A percentile compares a stretch with the other conserved stretches of the same genome.
Evolutionary conservation across 129 eudicot species (phyloP).

Genomic region (Mikania micrantha): DNA sequence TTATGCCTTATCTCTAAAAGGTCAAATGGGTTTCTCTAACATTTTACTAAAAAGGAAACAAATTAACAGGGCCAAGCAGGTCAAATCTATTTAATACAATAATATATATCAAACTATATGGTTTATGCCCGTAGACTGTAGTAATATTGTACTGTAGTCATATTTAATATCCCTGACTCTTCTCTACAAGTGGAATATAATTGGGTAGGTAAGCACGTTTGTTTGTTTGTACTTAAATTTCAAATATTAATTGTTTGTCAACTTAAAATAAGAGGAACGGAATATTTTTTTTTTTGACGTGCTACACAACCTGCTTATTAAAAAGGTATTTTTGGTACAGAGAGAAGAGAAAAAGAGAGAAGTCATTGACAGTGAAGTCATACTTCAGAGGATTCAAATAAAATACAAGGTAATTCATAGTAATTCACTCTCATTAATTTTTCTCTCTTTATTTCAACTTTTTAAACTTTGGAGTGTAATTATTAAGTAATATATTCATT

Average conservation of each 20-base stretch:
- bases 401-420: slow-evolving; percentile 60
- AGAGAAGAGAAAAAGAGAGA: slow-evolving; percentile 18
- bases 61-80: neutral
- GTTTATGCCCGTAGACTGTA: neutral
- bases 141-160: neutral
- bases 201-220: too few relatives aligned
- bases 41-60: neutral
- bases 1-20: neutral
- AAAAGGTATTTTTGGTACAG: slow-evolving; percentile 33
- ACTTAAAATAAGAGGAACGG: neutral
- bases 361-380: slow-evolving; percentile 66
- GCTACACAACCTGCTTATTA: neutral
- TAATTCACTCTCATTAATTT: neutral
- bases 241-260: neutral
- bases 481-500: neutral
- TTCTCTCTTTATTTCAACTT: neutral
- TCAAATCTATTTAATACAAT: neutral
- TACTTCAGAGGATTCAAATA: slow-evolving; percentile 77
- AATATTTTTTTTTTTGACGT: neutral
- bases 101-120: neutral
- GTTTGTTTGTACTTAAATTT: too few relatives aligned
- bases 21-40: neutral
- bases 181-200: too few relatives aligned
- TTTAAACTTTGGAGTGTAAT: neutral
- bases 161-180: too few relatives aligned